Percentiles rank a stretch among this genome's conserved stretches.
phyloP scores from a whole-genome alignment of 2,329 filamentous ascomycete species.

The Westerdykella ornata region DNA sequence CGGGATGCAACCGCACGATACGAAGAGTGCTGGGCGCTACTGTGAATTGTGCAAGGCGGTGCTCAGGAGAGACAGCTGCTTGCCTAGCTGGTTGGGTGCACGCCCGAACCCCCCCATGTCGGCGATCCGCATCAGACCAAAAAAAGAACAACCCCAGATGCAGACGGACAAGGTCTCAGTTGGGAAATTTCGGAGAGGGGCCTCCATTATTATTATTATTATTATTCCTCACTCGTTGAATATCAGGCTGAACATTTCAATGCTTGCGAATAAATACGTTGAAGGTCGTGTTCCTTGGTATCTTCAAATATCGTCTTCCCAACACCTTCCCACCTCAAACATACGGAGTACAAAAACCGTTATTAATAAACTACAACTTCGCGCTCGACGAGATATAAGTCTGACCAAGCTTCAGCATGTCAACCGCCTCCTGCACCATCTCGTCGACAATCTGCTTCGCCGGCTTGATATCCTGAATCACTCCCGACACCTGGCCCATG shows the following conservation, averaged over 20 bases:
- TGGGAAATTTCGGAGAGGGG: not conserved
- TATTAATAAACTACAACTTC: conserved; percentile 25
- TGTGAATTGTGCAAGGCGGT: not conserved
- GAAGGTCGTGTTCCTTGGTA: not conserved
- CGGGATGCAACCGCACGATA: too few relatives aligned
- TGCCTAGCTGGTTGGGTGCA: not conserved
- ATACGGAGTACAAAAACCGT: not conserved
- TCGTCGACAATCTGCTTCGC: conserved; percentile 79
- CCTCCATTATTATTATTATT: too few relatives aligned
- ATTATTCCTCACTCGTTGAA: not conserved
- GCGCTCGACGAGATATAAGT: conserved; percentile 30
- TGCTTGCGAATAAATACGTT: not conserved
- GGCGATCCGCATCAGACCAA: not conserved
- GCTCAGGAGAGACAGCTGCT: not conserved
- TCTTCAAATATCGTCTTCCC: not conserved
- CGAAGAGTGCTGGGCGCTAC: too few relatives aligned
- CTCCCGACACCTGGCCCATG: conserved; percentile 88
- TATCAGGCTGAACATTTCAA: too few relatives aligned
- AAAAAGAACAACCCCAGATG: too few relatives aligned
- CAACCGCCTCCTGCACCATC: conserved; percentile 58
- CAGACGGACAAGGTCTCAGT: not conserved
- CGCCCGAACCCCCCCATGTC: not conserved
- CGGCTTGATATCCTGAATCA: conserved; percentile 69
- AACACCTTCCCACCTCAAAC: not conserved
- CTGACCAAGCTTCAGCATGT: conserved; percentile 35